Evolutionary conservation across 2,329 filamentous ascomycete species (phyloP), one percentile per base, ranked within the genome.

Genomic region (Botrytis porri): DNA sequence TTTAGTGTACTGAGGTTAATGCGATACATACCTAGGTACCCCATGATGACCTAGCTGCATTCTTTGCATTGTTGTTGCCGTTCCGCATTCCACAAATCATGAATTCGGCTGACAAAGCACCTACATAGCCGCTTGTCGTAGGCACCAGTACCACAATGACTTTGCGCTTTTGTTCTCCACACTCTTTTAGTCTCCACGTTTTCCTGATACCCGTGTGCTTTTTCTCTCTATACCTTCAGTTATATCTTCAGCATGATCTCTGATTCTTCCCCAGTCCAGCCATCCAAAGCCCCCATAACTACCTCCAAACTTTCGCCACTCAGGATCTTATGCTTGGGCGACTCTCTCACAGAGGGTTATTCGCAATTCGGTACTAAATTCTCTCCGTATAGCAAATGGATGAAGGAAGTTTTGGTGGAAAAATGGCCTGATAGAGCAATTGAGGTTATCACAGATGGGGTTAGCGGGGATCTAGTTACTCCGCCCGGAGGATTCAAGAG

Each of bases 341-440:
- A 77, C 61, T 74, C 70, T 41, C 85, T 92, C 41, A 91, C 89
- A 14, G 84, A 84, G 35, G 90, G 90, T 63, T 90, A 84, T 80
- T 83, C 83, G 41, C 71, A 75, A 72, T 82, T 76, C 69, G 88
- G 88, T n/a, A 71, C 80, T 10, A 43, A 77, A 3, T 83, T 82
- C 59, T 83, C 86, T 54, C 88, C 89, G 0, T 92, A 92, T 81
- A 83, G 84, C 8, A 77, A 79, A 25, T 83, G 82, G 73, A 81
- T 92, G n/a, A 77, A 82, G 72, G 79, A 84, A 70, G 83, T 82
- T 65, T 82, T 90, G 54, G 78, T 81, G 22, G 82, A 82, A 37
- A 83, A 83, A 2, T 85, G 88, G 62, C 83, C 76, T 76, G 37
- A 76, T 80, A 35, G 73, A 32, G 51, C 73, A 8, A 71, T 78